These are phyloP conservation scores for Colletotrichum endophyticum DNA, from an alignment of 2,329 filamentous ascomycete genomes.

Conservation along the genomic window DNA sequence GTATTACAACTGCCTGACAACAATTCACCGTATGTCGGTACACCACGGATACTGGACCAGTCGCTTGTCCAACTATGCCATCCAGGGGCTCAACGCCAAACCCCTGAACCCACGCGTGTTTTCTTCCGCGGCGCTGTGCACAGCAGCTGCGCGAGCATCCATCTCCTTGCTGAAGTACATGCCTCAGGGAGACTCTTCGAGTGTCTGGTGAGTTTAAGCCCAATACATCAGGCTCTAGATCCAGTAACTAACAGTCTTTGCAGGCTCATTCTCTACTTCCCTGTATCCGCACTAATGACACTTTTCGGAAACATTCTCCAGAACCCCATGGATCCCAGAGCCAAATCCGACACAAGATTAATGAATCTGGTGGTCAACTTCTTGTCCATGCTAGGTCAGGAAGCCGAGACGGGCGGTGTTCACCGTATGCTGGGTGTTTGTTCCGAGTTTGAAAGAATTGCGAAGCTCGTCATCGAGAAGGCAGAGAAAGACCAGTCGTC, in stretches of 20 bases:
- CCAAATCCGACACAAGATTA: constrained; percentile 84
- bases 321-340: constrained; percentile 88
- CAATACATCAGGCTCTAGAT: background rate
- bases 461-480: constrained; percentile 88
- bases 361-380: constrained; percentile 96
- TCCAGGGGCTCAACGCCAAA: constrained; percentile 88
- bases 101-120: constrained; percentile 94
- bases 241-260: constrained; percentile 26
- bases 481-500: constrained; percentile 83
- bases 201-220: constrained; percentile 80
- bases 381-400: constrained; percentile 84
- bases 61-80: constrained; percentile 90
- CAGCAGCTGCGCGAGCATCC: constrained; percentile 88
- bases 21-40: constrained; percentile 97
- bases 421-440: constrained; percentile 94
- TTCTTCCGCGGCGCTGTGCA: constrained; percentile 90
- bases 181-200: constrained; percentile 91
- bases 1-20: constrained; percentile 97
- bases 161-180: constrained; percentile 96
- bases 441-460: constrained; percentile 95
- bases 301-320: constrained; percentile 96
- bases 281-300: constrained; percentile 92
- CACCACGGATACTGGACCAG: constrained; percentile 99
- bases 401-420: constrained; percentile 88
- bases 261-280: constrained; percentile 93